Evolutionary conservation across 257 asterid genomes (phyloP), one percentile per base, ranked within the genome.

Genomic region (Solanum chmielewskii): DNA sequence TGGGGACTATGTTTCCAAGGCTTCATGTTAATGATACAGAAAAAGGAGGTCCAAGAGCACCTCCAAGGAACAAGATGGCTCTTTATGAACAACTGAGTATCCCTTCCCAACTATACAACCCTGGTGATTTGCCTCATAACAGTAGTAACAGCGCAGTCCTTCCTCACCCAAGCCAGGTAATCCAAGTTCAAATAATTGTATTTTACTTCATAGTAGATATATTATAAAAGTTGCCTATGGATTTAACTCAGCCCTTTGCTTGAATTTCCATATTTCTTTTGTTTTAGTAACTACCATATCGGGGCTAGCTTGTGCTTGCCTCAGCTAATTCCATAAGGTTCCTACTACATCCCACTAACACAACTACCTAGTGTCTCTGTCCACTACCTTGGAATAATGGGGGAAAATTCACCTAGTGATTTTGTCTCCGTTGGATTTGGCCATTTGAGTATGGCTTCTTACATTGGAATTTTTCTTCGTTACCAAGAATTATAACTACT

Each of bases 51-150:
- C 99, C 99, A 66, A 93, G 98, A 91, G 99, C 99, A 44, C 99
- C 99, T 84, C 99, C 99, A 68, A 95, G 99, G 88, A 97, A 97
- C 88, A 97, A 95, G 96, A 97, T 97, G 99, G 99, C 99, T 73
- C 93, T 97, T 10, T 97, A 95, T 69, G 99, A 97, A 89, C 99
- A 97, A 90, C 94, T 97, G 27, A 94, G 98, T 87, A 94, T 97
- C 85, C 98, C 98, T 88, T 95, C 97, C 42, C 98, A 93, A 88
- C 92, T 94, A 88, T 93, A 89, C 86, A 90, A 62, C 64, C 87
- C 89, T 64, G 86, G 83, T 1, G 84, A 52, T 76, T 76, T 88
- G 87, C 90, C 93, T 37, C 16, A n/a, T 68, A 88, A 86, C 70
- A 86, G 87, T 10, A 90, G 44, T 66, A 88, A 73, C 75, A 47